phyloP scores from a whole-genome alignment of 371 early-diverging fungal species.

The Nematocida sp. region DNA sequence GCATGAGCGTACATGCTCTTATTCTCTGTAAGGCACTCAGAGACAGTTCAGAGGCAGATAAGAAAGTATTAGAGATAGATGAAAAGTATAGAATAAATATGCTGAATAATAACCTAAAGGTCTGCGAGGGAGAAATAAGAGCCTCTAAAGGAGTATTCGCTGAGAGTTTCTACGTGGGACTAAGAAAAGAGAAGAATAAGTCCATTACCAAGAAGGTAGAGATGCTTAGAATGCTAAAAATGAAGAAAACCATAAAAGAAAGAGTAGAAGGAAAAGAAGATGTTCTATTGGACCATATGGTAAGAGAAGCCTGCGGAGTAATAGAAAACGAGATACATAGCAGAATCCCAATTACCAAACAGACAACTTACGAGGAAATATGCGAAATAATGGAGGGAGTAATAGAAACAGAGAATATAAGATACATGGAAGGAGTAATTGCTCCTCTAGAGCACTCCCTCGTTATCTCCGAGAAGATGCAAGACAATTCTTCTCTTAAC shows the following conservation, averaged over 20 bases:
- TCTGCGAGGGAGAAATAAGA: constrained; percentile 1
- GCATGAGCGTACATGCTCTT: background rate
- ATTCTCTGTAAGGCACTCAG: background rate
- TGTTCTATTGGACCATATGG: background rate
- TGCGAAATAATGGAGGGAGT: constrained; percentile 25
- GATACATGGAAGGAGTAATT: constrained; percentile 12
- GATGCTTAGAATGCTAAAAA: constrained; percentile 19
- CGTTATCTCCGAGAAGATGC: background rate
- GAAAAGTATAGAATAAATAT: background rate
- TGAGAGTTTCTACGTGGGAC: constrained; percentile 36
- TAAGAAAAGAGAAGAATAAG: background rate
- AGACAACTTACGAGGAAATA: constrained; percentile 4
- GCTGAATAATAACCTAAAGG: constrained; percentile 23
- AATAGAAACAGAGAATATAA: constrained; percentile 10
- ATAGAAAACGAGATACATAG: constrained; percentile 13
- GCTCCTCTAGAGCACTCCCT: background rate
- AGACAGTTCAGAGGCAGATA: background rate
- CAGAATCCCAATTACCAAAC: constrained; percentile 32
- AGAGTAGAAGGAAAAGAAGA: background rate
- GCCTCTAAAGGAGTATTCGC: constrained; percentile 20
- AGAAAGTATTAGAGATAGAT: background rate
- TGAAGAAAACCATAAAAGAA: constrained; percentile 25
- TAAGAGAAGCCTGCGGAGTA: background rate
- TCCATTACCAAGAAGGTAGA: constrained; percentile 16
- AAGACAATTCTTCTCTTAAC: background rate